Base-by-base conservation (phyloP, 441 rosid species). In the Gossypium laxum region DNA sequence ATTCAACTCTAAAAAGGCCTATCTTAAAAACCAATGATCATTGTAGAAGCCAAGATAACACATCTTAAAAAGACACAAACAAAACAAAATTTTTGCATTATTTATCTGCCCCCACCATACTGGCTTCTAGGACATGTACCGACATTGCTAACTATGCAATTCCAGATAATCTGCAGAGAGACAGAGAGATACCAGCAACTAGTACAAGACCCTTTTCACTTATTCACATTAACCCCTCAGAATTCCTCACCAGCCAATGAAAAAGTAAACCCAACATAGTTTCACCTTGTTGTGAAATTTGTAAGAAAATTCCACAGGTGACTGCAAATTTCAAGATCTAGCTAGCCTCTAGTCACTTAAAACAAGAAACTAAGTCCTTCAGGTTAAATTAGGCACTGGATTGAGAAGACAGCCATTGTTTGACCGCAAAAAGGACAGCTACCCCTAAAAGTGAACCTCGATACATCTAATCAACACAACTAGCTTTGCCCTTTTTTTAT, bases 61-160 rank as follows among this genome's bases (percentile, higher is more conserved):
- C 15, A 72, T 22, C 71, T 34, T 43, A 8, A 30, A 71, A 22
- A 72, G 69, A 63, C 64, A 62, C 59, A 26, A 73, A 69, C 0
- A 63, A 48, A 66, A 67, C 71, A 81, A 72, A 66, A 51, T 43
- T 66, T 14, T 15, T 75, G 82, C 74, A 84, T 82, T 80, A 90
- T 83, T 85, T 70, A 19, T 48, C 64, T 70, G 84, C 81, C 88
- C 88, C 89, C 80, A 80, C 85, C 81, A 71, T 71, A 76, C 58
- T 72, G 75, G 85, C 74, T 78, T 81, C 72, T 54, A 73, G 78
- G 82, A 79, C 83, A 82, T 69, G 78, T 72, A 80, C 80, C 73
- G 80, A 80, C 87, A 79, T 50, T 64, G 69, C 60, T 75, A 71
- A 80, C 76, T 59, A 76, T 76, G 76, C 82, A 80, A 59, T 24